Conservation (phyloP, 345 rosid species). For the Citrus unshiu region DNA sequence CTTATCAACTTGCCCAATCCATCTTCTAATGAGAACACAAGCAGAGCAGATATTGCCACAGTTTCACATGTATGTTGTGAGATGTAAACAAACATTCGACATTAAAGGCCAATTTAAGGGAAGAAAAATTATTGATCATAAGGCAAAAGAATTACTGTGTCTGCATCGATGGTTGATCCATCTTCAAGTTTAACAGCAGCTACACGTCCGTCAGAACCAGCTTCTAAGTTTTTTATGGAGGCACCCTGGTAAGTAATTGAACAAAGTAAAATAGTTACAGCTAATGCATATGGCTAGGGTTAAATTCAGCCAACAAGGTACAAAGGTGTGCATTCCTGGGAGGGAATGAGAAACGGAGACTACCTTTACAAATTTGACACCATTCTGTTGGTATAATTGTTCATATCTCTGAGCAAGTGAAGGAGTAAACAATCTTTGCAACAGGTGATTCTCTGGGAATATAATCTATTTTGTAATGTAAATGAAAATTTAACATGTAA, state of each 20-base stretch:
- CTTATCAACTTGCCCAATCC: background rate
- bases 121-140: background rate
- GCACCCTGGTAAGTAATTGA: conserved; percentile 49
- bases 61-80: background rate
- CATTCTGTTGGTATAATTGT: conserved; percentile 74
- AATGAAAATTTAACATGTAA: conserved; percentile 5
- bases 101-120: background rate
- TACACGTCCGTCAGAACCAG: conserved; percentile 73
- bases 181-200: conserved; percentile 75
- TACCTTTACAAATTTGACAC: conserved; percentile 77
- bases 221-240: conserved; percentile 73
- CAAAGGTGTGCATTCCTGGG: background rate
- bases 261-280: conserved; percentile 2
- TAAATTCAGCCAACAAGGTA: background rate
- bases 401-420: conserved; percentile 84
- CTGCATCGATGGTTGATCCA: conserved; percentile 84
- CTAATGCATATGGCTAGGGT: background rate
- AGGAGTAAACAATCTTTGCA: conserved; percentile 92
- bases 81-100: background rate
- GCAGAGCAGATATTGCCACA: background rate
- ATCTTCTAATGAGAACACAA: background rate
- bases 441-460: conserved; percentile 80
- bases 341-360: conserved; percentile 1
- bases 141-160: conserved; percentile 44
- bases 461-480: conserved; percentile 46